Evolutionary conservation across 495 filamentous ascomycete species (phyloP).

Genomic region (Bryoglossum gracile): DNA sequence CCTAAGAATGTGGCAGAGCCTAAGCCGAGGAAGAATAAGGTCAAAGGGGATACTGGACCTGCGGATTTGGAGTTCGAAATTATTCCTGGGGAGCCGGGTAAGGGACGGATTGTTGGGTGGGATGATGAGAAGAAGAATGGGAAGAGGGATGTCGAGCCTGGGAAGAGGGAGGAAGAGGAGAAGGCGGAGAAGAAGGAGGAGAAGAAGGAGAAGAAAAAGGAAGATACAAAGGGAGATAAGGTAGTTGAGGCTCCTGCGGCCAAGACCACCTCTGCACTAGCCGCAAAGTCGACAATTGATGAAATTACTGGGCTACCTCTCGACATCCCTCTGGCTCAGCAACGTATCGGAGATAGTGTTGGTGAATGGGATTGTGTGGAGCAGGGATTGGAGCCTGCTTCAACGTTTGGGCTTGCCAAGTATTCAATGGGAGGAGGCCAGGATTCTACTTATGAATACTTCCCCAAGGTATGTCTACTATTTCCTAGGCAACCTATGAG

Average conservation of each 20-base stretch:
- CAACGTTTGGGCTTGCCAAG: conserved; percentile 37
- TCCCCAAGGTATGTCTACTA: conserved; percentile 60
- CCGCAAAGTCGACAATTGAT: background rate
- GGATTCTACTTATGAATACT: conserved; percentile 92
- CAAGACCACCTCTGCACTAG: background rate
- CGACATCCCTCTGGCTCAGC: conserved; percentile 11
- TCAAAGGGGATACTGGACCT: conserved; percentile 3
- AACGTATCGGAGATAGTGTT: background rate
- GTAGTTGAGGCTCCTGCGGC: background rate
- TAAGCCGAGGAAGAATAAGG: conserved; percentile 8
- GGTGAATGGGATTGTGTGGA: conserved; percentile 43
- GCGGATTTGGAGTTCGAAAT: conserved; percentile 15
- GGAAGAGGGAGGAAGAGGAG: conserved; percentile 16
- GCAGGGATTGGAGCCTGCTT: conserved; percentile 40
- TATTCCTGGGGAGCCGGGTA: conserved; percentile 17
- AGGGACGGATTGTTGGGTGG: conserved; percentile 19
- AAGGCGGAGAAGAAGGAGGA: conserved; percentile 18
- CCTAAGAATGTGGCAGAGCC: conserved; percentile 8
- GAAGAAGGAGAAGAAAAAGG: conserved; percentile 4
- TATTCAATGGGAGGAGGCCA: conserved; percentile 75
- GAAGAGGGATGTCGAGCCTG: no score
- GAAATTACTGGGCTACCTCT: conserved; percentile 11
- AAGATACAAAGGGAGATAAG: conserved; percentile 1
- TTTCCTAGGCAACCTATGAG: background rate
- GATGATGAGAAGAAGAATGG: conserved; percentile 9